A percentile compares a stretch with the other conserved stretches of the same genome.
Conservation (phyloP, 345 rosid species). For the Camelina laxa region DNA sequence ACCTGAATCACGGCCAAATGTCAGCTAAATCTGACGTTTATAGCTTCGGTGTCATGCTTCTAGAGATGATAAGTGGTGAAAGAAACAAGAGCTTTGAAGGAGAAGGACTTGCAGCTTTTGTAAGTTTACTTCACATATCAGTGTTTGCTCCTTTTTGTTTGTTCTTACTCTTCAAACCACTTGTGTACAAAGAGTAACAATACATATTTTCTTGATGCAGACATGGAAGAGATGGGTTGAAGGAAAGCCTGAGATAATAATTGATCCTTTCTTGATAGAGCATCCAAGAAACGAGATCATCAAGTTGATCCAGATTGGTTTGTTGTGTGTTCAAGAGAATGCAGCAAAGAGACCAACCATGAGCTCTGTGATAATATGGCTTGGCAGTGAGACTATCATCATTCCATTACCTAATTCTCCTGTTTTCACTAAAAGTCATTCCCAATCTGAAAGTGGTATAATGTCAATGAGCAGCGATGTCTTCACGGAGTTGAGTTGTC, state of each 20-base stretch:
- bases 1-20: constrained; percentile 44
- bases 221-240: constrained; percentile 60
- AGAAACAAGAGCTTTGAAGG: constrained; percentile 30
- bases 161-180: not conserved
- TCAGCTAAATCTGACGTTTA: constrained; percentile 55
- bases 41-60: constrained; percentile 55
- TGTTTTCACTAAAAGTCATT: constrained; percentile 37
- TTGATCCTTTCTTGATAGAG: constrained; percentile 42
- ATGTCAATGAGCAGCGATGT: constrained; percentile 39
- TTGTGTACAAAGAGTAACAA: not conserved
- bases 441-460: constrained; percentile 14
- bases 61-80: constrained; percentile 35
- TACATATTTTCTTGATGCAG: constrained; percentile 19
- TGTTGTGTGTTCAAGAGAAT: constrained; percentile 57
- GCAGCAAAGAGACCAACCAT: constrained; percentile 49
- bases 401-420: constrained; percentile 47
- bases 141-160: constrained; percentile 23
- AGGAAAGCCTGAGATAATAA: constrained; percentile 45
- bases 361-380: constrained; percentile 50
- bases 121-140: constrained; percentile 17
- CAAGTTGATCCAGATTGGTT: constrained; percentile 46
- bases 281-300: constrained; percentile 5
- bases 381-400: constrained; percentile 38
- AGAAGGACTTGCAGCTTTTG: constrained; percentile 38
- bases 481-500: constrained; percentile 47